These are phyloP conservation scores for Peniophora sp. DNA, from an alignment of 1,284 basidiomycete genomes.

Conservation along the genomic window DNA sequence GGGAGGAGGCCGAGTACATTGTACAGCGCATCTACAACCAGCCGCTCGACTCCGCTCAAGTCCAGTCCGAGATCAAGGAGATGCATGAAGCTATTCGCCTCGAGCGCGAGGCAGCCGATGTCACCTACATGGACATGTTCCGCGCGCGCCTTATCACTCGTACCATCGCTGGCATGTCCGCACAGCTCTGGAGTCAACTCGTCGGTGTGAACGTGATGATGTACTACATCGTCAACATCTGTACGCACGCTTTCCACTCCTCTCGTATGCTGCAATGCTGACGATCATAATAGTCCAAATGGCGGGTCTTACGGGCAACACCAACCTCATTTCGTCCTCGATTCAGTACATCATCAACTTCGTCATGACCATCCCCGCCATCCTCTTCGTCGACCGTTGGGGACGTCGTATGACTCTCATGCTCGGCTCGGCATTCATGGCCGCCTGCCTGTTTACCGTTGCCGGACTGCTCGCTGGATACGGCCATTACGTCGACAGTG, in stretches of 20 bases:
- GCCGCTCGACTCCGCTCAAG: not conserved
- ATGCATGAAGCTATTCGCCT: slow-evolving; percentile 11
- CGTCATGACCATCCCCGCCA: slow-evolving; percentile 31
- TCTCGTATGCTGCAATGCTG: too few relatives aligned
- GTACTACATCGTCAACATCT: slow-evolving; percentile 15
- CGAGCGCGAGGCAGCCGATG: not conserved
- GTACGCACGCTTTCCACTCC: too few relatives aligned
- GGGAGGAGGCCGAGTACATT: slow-evolving; percentile 2
- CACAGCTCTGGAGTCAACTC: slow-evolving; percentile 64
- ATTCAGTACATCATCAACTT: slow-evolving; percentile 35
- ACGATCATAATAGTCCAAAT: slow-evolving; percentile 20
- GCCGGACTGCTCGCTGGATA: slow-evolving; percentile 19
- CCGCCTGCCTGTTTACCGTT: slow-evolving; percentile 31
- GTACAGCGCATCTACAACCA: not conserved
- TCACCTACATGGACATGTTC: slow-evolving; percentile 1
- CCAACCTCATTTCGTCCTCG: slow-evolving; percentile 36
- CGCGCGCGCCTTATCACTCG: slow-evolving; percentile 49
- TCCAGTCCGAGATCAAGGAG: slow-evolving; percentile 1
- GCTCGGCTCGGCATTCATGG: slow-evolving; percentile 31
- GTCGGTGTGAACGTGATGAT: slow-evolving; percentile 45
- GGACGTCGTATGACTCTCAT: slow-evolving; percentile 43
- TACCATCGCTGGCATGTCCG: slow-evolving; percentile 45
- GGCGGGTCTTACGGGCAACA: slow-evolving; percentile 33
- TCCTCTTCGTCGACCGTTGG: slow-evolving; percentile 29
- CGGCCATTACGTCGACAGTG: slow-evolving; percentile 19